These are phyloP conservation scores for Notholithocarpus densiflorus DNA, from an alignment of 306 rosid species.

Conservation along the genomic window DNA sequence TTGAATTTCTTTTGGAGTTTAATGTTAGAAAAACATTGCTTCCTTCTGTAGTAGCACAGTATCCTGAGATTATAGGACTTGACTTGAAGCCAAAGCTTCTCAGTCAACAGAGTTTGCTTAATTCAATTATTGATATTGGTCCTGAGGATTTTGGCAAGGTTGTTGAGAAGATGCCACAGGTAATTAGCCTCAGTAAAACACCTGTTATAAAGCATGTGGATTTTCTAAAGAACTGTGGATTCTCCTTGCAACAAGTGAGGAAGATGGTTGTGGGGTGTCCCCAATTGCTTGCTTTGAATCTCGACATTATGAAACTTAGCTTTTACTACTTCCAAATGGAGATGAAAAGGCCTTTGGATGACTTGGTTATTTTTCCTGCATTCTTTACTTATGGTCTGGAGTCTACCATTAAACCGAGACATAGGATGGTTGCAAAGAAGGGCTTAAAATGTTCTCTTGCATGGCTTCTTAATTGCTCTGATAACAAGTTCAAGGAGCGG, in stretches of 20 bases:
- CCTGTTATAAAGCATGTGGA: constrained; percentile 74
- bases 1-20: constrained; percentile 71
- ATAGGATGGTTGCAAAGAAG: constrained; percentile 54
- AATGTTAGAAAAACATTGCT: constrained; percentile 52
- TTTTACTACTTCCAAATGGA: constrained; percentile 59
- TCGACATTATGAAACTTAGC: constrained; percentile 75
- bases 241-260: constrained; percentile 57
- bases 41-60: constrained; percentile 76
- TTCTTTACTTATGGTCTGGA: constrained; percentile 88
- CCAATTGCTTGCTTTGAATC: constrained; percentile 83
- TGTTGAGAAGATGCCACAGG: constrained; percentile 92
- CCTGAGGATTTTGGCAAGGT: constrained; percentile 67
- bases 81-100: constrained; percentile 67
- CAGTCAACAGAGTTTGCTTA: constrained; percentile 55
- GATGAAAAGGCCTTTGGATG: constrained; percentile 79
- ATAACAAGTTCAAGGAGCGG: constrained; percentile 81
- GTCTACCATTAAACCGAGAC: constrained; percentile 82
- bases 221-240: constrained; percentile 71
- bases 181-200: constrained; percentile 65
- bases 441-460: constrained; percentile 82
- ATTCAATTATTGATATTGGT: constrained; percentile 54
- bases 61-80: constrained; percentile 78
- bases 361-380: constrained; percentile 76
- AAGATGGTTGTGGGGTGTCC: constrained; percentile 77
- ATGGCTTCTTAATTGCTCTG: constrained; percentile 93